phyloP scores from a whole-genome alignment of 2,329 filamentous ascomycete species.

The Juglanconis juglandina region DNA sequence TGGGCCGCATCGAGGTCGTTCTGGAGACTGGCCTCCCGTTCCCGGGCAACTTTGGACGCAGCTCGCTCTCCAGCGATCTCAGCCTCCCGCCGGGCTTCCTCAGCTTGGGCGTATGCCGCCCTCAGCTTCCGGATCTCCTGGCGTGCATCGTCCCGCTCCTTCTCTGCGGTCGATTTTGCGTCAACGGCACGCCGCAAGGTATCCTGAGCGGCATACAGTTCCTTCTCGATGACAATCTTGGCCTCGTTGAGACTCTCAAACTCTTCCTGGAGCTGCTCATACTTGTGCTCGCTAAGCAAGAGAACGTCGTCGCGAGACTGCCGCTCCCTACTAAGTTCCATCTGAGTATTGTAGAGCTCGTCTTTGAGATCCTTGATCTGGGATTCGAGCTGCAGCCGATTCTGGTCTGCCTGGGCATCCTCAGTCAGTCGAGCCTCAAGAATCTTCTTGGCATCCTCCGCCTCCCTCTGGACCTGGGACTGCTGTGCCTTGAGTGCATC shows the following conservation, averaged over 20 bases:
- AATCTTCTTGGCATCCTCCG: constrained; percentile 79
- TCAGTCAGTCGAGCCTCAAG: constrained; percentile 87
- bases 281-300: constrained; percentile 85
- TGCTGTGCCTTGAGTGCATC: constrained; percentile 84
- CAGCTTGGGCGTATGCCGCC: constrained; percentile 77
- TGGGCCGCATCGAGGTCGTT: constrained; percentile 79
- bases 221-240: constrained; percentile 97
- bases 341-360: constrained; percentile 79
- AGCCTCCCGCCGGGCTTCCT: constrained; percentile 79
- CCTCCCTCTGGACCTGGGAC: constrained; percentile 80
- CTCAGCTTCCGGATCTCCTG: constrained; percentile 78
- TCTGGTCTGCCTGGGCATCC: constrained; percentile 79
- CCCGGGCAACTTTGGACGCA: constrained; percentile 72
- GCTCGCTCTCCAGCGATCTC: constrained; percentile 77
- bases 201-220: constrained; percentile 94
- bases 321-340: constrained; percentile 83
- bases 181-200: constrained; percentile 82
- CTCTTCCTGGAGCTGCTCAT: constrained; percentile 75
- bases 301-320: constrained; percentile 94
- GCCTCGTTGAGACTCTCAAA: constrained; percentile 84
- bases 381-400: constrained; percentile 75
- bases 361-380: constrained; percentile 86
- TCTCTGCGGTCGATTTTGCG: constrained; percentile 73
- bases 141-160: constrained; percentile 85
- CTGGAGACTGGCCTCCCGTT: constrained; percentile 73